These are phyloP conservation scores for Biscutella laevigata DNA, from an alignment of 441 rosid genomes.

Conservation along the genomic window DNA sequence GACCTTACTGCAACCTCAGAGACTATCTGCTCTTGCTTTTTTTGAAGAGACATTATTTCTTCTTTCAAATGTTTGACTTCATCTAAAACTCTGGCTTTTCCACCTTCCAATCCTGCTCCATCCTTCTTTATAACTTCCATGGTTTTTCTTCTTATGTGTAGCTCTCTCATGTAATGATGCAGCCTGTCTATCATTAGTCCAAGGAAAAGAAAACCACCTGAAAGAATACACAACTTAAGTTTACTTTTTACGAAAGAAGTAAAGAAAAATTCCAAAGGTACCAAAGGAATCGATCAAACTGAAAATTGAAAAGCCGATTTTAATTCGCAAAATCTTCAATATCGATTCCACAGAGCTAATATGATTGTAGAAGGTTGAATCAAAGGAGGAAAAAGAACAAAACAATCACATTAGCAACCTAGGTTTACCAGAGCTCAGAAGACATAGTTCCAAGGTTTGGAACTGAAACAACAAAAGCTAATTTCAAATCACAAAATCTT, in stretches of 20 bases:
- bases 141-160: conserved; percentile 48
- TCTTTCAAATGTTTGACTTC: conserved; percentile 54
- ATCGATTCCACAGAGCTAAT: background rate
- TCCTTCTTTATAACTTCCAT: conserved; percentile 72
- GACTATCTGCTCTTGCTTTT: conserved; percentile 41
- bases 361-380: background rate
- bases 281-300: background rate
- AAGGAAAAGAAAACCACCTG: conserved; percentile 59
- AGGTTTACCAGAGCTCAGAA: conserved; percentile 12
- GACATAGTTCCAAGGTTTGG: no score
- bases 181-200: conserved; percentile 59
- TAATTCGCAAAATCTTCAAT: background rate
- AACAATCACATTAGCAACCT: background rate
- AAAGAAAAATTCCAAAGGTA: background rate
- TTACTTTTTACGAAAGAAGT: conserved; percentile 12
- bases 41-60: conserved; percentile 33
- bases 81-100: conserved; percentile 36
- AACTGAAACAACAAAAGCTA: background rate
- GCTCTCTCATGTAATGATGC: conserved; percentile 63
- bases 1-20: conserved; percentile 42
- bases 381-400: background rate
- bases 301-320: background rate
- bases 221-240: conserved; percentile 10
- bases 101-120: conserved; percentile 51
- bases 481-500: background rate